Percentiles rank a stretch among this genome's conserved stretches.
These are phyloP conservation scores for Parmales sp. DNA, from an alignment of 108 stramenopile species.

Conservation along the genomic window DNA sequence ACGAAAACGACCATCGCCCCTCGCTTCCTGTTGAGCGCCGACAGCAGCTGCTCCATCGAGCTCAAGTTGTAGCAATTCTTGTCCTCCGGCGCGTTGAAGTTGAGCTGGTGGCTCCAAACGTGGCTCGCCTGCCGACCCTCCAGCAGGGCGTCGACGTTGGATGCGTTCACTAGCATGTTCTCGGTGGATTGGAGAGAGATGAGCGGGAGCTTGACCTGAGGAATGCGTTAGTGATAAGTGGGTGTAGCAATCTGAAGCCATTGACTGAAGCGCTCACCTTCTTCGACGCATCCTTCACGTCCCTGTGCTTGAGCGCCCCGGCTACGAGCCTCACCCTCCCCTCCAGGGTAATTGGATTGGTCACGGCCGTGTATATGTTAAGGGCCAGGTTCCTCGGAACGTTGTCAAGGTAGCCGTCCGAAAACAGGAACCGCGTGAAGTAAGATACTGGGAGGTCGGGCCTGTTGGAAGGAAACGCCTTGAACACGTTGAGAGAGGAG, in stretches of 20 bases:
- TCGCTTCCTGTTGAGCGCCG: background rate
- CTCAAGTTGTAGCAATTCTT: conserved; percentile 1
- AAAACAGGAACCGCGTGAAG: conserved; percentile 29
- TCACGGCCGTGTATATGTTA: conserved; percentile 44
- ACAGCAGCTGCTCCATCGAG: background rate
- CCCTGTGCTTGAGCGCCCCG: conserved; percentile 30
- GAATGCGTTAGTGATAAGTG: no score
- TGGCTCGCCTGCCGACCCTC: conserved; percentile 29
- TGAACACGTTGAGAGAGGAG: conserved; percentile 25
- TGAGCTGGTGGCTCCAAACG: conserved; percentile 40
- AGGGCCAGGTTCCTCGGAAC: conserved; percentile 36
- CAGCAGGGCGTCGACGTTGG: conserved; percentile 46
- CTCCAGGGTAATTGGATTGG: conserved; percentile 38
- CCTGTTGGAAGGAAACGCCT: conserved; percentile 25
- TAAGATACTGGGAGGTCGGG: conserved; percentile 37
- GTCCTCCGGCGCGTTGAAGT: background rate
- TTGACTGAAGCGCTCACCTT: no score
- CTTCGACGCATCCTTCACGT: conserved; percentile 22
- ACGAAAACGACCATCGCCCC: conserved; percentile 10
- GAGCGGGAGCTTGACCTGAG: conserved; percentile 20
- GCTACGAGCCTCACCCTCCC: conserved; percentile 25
- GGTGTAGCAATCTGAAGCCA: no score
- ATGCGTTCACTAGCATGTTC: conserved; percentile 34
- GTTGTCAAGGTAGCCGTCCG: conserved; percentile 33
- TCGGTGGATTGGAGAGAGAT: conserved; percentile 36